Evolutionary conservation across 371 early-diverging fungal genomes (phyloP).

Genomic region (Rhizopus delemar): DNA sequence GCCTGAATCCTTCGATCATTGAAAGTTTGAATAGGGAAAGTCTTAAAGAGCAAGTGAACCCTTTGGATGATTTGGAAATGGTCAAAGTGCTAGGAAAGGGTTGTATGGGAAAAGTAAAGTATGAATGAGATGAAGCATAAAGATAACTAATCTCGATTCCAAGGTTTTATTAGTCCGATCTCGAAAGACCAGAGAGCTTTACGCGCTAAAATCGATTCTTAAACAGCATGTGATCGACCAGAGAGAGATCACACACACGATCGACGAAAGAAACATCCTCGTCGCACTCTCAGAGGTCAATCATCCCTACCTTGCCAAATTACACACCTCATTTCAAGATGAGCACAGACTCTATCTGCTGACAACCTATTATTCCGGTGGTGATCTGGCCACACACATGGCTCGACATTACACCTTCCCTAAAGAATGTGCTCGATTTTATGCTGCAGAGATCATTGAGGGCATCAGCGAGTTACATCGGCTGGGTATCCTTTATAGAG

Average conservation of each 20-base stretch:
- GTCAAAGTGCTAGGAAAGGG: constrained; percentile 74
- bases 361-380: constrained; percentile 94
- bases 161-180: constrained; percentile 90
- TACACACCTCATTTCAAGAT: constrained; percentile 94
- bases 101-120: constrained; percentile 75
- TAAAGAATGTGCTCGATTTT: constrained; percentile 58
- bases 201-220: constrained; percentile 94
- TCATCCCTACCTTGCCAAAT: constrained; percentile 93
- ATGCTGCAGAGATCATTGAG: constrained; percentile 88
- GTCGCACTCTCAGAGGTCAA: constrained; percentile 40
- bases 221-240: constrained; percentile 90
- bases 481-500: constrained; percentile 86
- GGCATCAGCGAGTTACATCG: constrained; percentile 88
- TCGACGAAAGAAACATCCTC: constrained; percentile 52
- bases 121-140: background rate
- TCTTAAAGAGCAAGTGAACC: background rate
- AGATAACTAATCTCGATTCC: constrained; percentile 36
- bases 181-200: constrained; percentile 53
- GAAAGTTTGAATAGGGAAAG: constrained; percentile 1
- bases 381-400: constrained; percentile 73
- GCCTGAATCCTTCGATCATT: constrained; percentile 3
- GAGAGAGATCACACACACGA: constrained; percentile 83
- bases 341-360: constrained; percentile 89
- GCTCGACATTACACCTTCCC: constrained; percentile 48
- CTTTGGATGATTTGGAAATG: constrained; percentile 63